A percentile compares a stretch with the other conserved stretches of the same genome.
Evolutionary conservation across 192 early-diverging fungal species (phyloP).

Genomic region (Podila clonocystis): DNA sequence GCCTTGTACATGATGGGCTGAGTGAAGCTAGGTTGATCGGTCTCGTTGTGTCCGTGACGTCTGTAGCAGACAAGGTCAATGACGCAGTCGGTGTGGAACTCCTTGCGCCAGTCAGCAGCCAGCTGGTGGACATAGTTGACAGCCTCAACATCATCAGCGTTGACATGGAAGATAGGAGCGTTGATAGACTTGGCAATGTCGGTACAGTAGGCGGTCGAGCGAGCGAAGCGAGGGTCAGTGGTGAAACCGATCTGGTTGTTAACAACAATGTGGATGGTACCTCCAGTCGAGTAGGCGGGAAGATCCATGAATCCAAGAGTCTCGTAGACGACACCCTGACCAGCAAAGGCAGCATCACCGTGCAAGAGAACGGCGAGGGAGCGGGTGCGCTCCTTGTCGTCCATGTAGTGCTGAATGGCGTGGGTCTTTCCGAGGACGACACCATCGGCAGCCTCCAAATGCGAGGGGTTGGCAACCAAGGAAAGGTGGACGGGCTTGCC

Average conservation of each 20-base stretch:
- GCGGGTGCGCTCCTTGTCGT: slow-evolving; percentile 79
- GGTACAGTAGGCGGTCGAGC: slow-evolving; percentile 96
- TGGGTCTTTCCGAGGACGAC: slow-evolving; percentile 99
- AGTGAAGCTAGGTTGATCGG: slow-evolving; percentile 98
- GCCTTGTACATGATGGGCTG: slow-evolving; percentile 97
- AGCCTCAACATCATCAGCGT: slow-evolving; percentile 97
- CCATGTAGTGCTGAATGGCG: slow-evolving; percentile 94
- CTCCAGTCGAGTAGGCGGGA: slow-evolving; percentile 95
- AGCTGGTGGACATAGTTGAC: slow-evolving; percentile 95
- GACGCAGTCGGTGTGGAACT: slow-evolving; percentile 96
- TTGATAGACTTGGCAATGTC: slow-evolving; percentile 97
- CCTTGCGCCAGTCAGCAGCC: slow-evolving; percentile 96
- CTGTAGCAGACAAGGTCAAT: slow-evolving; percentile 98
- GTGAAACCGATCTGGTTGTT: slow-evolving; percentile 99
- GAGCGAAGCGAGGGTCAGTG: slow-evolving; percentile 94
- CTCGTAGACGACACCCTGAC: slow-evolving; percentile 98
- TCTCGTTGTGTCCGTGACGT: slow-evolving; percentile 98
- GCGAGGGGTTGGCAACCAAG: slow-evolving; percentile 98
- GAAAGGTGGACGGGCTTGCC: slow-evolving; percentile 98
- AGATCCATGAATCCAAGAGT: slow-evolving; percentile 96
- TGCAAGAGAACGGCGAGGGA: slow-evolving; percentile 93
- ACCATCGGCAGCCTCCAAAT: slow-evolving; percentile 97
- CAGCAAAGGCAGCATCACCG: slow-evolving; percentile 98
- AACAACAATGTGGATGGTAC: slow-evolving; percentile 93
- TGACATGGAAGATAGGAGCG: slow-evolving; percentile 99